A percentile compares a stretch with the other conserved stretches of the same genome.
phyloP scores from a whole-genome alignment of 1,284 basidiomycete genomes.

The Fomitopsis pinicola region DNA sequence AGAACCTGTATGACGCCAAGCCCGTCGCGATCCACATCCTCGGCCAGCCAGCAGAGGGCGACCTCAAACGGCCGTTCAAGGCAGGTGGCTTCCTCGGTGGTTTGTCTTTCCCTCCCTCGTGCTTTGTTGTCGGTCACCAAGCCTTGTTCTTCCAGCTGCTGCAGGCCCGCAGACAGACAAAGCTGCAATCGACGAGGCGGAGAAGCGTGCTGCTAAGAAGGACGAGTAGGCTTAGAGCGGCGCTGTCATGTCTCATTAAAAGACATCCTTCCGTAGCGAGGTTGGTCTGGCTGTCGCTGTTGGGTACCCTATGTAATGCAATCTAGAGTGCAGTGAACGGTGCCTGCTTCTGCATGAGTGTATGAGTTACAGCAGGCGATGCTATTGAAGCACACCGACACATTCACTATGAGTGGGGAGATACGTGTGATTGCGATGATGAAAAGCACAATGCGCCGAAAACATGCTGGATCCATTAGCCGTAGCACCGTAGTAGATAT shows the following conservation, averaged over 20 bases:
- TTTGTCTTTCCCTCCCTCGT: slow-evolving; percentile 30
- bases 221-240: slow-evolving; percentile 43
- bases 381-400: not conserved
- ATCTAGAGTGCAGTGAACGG: not conserved
- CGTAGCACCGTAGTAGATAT: slow-evolving; percentile 22
- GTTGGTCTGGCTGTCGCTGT: not conserved
- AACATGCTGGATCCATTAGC: slow-evolving; percentile 21
- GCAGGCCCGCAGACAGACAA: slow-evolving; percentile 76
- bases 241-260: no score
- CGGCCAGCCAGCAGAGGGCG: slow-evolving; percentile 76
- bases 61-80: slow-evolving; percentile 92
- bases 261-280: not conserved
- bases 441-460: slow-evolving; percentile 3
- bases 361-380: not conserved
- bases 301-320: slow-evolving; percentile 1
- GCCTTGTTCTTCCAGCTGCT: slow-evolving; percentile 21
- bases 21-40: slow-evolving; percentile 76
- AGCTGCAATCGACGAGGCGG: slow-evolving; percentile 82
- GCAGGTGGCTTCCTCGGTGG: slow-evolving; percentile 59
- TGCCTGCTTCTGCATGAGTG: no score
- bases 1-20: slow-evolving; percentile 84
- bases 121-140: not conserved
- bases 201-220: slow-evolving; percentile 82
- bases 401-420: not conserved
- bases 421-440: slow-evolving; percentile 2